A percentile compares a stretch with the other conserved stretches of the same genome.
Conservation (phyloP, 495 filamentous ascomycete genomes). For the Amniculicola lignicola region DNA sequence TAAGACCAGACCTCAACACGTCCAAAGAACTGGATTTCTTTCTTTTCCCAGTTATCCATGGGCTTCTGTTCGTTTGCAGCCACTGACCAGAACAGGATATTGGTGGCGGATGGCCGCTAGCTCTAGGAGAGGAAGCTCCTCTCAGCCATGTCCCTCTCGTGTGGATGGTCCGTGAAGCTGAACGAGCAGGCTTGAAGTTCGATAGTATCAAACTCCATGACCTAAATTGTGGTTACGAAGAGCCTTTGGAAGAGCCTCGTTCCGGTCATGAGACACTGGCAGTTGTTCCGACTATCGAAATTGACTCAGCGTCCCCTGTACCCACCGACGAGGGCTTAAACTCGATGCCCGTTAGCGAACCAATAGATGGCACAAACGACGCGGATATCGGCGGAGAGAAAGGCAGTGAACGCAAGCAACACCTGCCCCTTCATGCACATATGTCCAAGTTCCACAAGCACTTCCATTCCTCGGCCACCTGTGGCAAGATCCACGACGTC, state of each 20-base stretch:
- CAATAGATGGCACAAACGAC: not conserved
- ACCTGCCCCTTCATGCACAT: no score
- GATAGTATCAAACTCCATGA: conserved; percentile 65
- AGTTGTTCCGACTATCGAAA: conserved; percentile 28
- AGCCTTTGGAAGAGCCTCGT: conserved; percentile 1
- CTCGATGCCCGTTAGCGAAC: not conserved
- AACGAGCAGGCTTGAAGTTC: conserved; percentile 68
- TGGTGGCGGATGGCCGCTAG: conserved; percentile 76
- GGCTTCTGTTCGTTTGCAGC: not conserved
- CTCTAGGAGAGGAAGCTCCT: conserved; percentile 53
- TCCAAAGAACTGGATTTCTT: not conserved
- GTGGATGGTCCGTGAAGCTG: conserved; percentile 82
- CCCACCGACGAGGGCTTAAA: not conserved
- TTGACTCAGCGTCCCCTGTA: conserved; percentile 26
- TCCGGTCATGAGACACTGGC: not conserved
- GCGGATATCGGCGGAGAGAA: conserved; percentile 19
- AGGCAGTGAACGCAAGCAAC: not conserved
- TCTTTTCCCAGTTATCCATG: not conserved
- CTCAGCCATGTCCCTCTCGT: conserved; percentile 73
- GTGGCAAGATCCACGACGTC: conserved; percentile 71
- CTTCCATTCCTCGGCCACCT: conserved; percentile 57
- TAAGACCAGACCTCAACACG: no score
- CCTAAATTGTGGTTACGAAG: conserved; percentile 60
- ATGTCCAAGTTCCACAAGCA: conserved; percentile 49
- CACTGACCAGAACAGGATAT: conserved; percentile 52